Base-by-base conservation (phyloP, 202 grass and related monocot genomes). In the Elaeis oleifera region DNA sequence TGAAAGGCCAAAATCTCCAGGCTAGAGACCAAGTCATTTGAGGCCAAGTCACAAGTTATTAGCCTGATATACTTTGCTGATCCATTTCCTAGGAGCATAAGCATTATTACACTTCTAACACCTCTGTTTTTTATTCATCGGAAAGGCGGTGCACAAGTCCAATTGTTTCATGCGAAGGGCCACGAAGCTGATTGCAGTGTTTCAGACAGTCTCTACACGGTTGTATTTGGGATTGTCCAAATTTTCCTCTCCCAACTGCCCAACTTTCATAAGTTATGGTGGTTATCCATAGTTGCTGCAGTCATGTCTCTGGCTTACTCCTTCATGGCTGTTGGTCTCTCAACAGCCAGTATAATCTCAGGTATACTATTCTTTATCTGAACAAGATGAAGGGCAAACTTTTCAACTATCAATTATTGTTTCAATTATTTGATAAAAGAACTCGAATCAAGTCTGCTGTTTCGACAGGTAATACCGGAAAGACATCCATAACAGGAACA, bases 291-390 rank as follows among this genome's bases (percentile, higher is more conserved):
- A 55, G 14, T 97, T 26, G 84, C 92, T 0, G 88, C 92, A 14
- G 16, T 89, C 56, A 97, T 92, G 92, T 97, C 91, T 5, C 86
- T 97, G 50, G 39, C 61, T 28, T 97, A 97, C 69, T 88, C 92
- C 1, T 63, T 72, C 53, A 86, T 97, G 31, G 87, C 79, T 0
- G 84, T 97, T 0, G 88, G 88, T 49, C 84, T 97, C 61, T 86
- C 81, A 0, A 52, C 88, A 61, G 76, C 80, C 1, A 60, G 65
- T 28, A 49, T 79, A 28, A 71, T 85, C 78, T 80, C 78, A 65
- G 83, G 83, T 90, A 16, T 21, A 6, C 53, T 9, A 7, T 54
- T 54, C 20, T 9, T 27, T 27, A 27, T 27, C 26, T 27, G 26
- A 27, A 27, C 4, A 5, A 27, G 26, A 27, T 27, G 4, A 27